phyloP scores from a whole-genome alignment of 257 asterid species.

The Fraxinus americana region DNA sequence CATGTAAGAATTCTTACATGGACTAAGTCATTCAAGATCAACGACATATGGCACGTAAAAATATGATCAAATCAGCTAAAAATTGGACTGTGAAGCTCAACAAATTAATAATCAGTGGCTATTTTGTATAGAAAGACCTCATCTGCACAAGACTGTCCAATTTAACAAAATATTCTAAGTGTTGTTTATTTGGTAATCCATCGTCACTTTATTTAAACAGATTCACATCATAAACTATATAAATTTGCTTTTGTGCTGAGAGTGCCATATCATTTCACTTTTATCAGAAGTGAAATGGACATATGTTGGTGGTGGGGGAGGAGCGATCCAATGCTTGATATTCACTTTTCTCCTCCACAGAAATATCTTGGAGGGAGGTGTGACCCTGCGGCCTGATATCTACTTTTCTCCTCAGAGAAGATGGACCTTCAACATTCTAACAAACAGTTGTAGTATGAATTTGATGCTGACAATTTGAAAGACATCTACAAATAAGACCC shows the following conservation, averaged over 20 bases:
- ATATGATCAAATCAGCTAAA: background rate
- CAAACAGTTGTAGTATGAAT: background rate
- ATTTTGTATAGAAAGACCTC: background rate
- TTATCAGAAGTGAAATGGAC: background rate
- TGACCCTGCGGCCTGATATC: background rate
- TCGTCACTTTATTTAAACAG: too few species aligned
- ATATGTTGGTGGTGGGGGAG: background rate
- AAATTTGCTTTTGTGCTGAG: constrained; percentile 1
- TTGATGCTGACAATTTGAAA: background rate
- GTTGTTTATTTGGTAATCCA: background rate
- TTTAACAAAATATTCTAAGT: background rate
- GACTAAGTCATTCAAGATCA: background rate
- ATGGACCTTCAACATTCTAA: background rate
- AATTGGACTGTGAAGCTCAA: background rate
- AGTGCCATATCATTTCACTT: background rate
- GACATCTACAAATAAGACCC: background rate
- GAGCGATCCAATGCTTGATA: background rate
- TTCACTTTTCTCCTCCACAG: background rate
- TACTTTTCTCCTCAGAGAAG: background rate
- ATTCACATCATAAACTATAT: background rate
- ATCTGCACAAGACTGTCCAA: background rate
- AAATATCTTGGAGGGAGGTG: background rate
- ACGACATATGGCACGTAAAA: background rate
- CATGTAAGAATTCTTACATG: background rate
- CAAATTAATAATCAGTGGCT: background rate